phyloP scores from a whole-genome alignment of 2,329 filamentous ascomycete species.

The Aureobasidium namibiae region DNA sequence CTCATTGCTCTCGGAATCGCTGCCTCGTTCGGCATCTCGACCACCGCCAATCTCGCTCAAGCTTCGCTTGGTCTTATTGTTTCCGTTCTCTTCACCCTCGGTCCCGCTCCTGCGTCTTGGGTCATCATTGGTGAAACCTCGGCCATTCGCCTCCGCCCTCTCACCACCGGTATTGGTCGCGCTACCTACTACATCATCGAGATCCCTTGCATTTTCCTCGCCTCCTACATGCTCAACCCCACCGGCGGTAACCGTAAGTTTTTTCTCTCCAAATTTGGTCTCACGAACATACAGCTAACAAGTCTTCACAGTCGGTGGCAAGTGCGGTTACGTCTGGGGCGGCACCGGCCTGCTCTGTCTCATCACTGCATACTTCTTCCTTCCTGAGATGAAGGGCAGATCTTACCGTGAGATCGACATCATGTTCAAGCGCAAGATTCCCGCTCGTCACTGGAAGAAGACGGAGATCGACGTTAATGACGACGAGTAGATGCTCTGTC shows the following conservation, averaged over 20 bases:
- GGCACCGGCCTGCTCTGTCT: conserved; percentile 50
- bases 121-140: conserved; percentile 62
- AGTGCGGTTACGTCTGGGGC: conserved; percentile 54
- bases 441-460: conserved; percentile 48
- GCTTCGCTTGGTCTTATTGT: conserved; percentile 57
- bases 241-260: conserved; percentile 26
- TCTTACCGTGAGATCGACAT: conserved; percentile 57
- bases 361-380: conserved; percentile 35
- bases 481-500: conserved; percentile 51
- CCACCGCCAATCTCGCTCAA: conserved; percentile 46
- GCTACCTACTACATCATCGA: conserved; percentile 56
- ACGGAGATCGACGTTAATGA: conserved; percentile 51
- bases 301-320: too few species aligned
- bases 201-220: conserved; percentile 58
- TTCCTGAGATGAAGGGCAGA: conserved; percentile 51
- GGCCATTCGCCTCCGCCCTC: conserved; percentile 53
- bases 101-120: conserved; percentile 57
- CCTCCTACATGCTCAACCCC: conserved; percentile 54
- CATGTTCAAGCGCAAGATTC: conserved; percentile 46
- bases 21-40: conserved; percentile 39
- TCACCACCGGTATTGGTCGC: conserved; percentile 59
- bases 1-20: conserved; percentile 53
- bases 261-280: too few species aligned
- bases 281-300: too few species aligned
- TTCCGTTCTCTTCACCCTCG: conserved; percentile 56